Evolutionary conservation across 2,329 filamentous ascomycete genomes (phyloP).

Genomic region (Xylariaceae sp.): DNA sequence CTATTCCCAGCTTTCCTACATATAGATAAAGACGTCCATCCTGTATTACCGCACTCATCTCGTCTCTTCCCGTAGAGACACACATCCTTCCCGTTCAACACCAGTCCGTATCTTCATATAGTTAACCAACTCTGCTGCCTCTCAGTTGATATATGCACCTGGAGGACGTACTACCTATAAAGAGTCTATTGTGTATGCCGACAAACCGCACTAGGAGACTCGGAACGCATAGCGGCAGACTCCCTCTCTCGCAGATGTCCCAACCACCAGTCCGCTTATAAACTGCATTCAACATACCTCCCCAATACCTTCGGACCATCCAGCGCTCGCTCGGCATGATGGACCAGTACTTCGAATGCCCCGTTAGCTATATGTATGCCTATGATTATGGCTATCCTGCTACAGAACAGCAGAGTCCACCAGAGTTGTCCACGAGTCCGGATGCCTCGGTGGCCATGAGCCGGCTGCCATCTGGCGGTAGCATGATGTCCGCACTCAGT

Average conservation of each 20-base stretch:
- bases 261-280: not conserved
- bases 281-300: conserved; percentile 2
- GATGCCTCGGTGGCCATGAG: not conserved
- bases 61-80: conserved; percentile 1
- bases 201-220: not conserved
- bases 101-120: not conserved
- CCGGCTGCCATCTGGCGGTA: not conserved
- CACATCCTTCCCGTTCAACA: not conserved
- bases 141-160: not conserved
- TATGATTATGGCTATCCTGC: not conserved
- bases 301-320: conserved; percentile 2
- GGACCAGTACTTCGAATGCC: no score
- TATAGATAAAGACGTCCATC: conserved; percentile 4
- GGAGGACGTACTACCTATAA: not conserved
- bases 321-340: no score
- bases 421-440: not conserved
- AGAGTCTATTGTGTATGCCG: conserved; percentile 5
- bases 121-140: conserved; percentile 5
- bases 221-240: conserved; percentile 5
- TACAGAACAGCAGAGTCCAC: not conserved
- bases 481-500: not conserved
- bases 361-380: no score
- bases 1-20: not conserved
- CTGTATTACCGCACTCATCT: conserved; percentile 8
- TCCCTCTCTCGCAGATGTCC: not conserved